Evolutionary conservation across 257 asterid genomes (phyloP), one percentile per base, ranked within the genome.

Genomic region (Gentiana straminea): DNA sequence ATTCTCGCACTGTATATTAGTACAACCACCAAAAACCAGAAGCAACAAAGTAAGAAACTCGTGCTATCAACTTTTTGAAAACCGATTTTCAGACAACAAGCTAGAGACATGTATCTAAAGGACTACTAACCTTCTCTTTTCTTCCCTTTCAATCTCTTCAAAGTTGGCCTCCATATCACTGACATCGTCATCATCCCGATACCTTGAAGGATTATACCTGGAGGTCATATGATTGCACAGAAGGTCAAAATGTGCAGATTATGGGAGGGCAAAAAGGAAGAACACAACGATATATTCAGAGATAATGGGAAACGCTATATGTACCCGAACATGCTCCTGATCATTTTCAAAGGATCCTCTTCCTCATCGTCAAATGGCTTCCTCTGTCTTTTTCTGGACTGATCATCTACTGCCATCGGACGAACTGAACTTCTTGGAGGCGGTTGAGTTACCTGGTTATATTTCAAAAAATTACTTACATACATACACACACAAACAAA

Each of bases 161-260:
- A 81, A 91, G 71, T 65, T 69, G 51, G 94, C 95, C 69, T 79
- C 94, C 98, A 91, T 87, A 74, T 87, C 80, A 62, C 88, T 78
- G 66, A 51, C 89, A 69, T 84, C 94, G 41, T 77, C 93, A 24
- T 62, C 84, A 43, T 84, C 92, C 11, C 15, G 63, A 53, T 68
- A 83, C 57, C 65, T 72, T 32, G 61, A 64, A 8, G 94, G 94
- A 66, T 91, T 68, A 72, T 87, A 87, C 76, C 96, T 91, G 77
- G 69, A 72, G 44, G 49, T 24, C 53, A 41, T 35, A 57, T 13
- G 50, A 4, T 43, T 38, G 4, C 39, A 49, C 8, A 15, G 52
- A 8, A 35, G 35, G 37, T 33, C 62, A 35, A 44, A 49, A 48
- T 24, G 24, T 24, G 24, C 24, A 24, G 24, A 24, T 24, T 24